These are phyloP conservation scores for Rhizopus stolonifer DNA, from an alignment of 371 early-diverging fungal species.

Conservation along the genomic window DNA sequence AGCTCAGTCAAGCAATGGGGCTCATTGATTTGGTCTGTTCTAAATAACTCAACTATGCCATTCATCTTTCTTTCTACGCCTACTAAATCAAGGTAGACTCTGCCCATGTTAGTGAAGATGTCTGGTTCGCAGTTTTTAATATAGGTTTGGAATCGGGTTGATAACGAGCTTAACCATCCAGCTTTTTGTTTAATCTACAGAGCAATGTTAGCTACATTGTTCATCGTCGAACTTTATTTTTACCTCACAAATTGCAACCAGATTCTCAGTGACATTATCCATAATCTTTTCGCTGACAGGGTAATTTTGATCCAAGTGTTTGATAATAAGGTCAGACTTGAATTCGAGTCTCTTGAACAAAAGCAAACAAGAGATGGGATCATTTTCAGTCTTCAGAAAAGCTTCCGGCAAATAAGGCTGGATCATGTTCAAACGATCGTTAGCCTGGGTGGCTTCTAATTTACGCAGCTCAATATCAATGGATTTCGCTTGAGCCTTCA, in stretches of 20 bases:
- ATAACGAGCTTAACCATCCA: slow-evolving; percentile 66
- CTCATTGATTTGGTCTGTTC: slow-evolving; percentile 72
- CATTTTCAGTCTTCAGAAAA: slow-evolving; percentile 80
- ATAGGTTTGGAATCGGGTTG: slow-evolving; percentile 67
- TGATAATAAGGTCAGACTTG: slow-evolving; percentile 76
- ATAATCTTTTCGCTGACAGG: slow-evolving; percentile 59
- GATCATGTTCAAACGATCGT: slow-evolving; percentile 64
- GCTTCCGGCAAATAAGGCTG: slow-evolving; percentile 84
- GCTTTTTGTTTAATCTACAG: slow-evolving; percentile 68
- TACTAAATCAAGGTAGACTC: slow-evolving; percentile 67
- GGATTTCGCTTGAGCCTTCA: slow-evolving; percentile 85
- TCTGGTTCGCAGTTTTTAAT: slow-evolving; percentile 69
- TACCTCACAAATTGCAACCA: slow-evolving; percentile 62
- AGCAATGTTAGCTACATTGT: too few species aligned
- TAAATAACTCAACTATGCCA: slow-evolving; percentile 67
- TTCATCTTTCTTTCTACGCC: slow-evolving; percentile 72
- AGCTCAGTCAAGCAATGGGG: slow-evolving; percentile 59
- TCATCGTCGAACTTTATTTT: too few species aligned
- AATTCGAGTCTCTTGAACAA: slow-evolving; percentile 77
- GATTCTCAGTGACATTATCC: slow-evolving; percentile 49
- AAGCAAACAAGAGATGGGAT: slow-evolving; percentile 72
- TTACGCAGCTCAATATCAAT: slow-evolving; percentile 89
- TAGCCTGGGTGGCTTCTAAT: slow-evolving; percentile 82
- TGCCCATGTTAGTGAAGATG: slow-evolving; percentile 68
- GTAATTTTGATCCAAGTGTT: slow-evolving; percentile 73